phyloP scores from a whole-genome alignment of 164 flowering plant genomes.

The Echeveria elegans region DNA sequence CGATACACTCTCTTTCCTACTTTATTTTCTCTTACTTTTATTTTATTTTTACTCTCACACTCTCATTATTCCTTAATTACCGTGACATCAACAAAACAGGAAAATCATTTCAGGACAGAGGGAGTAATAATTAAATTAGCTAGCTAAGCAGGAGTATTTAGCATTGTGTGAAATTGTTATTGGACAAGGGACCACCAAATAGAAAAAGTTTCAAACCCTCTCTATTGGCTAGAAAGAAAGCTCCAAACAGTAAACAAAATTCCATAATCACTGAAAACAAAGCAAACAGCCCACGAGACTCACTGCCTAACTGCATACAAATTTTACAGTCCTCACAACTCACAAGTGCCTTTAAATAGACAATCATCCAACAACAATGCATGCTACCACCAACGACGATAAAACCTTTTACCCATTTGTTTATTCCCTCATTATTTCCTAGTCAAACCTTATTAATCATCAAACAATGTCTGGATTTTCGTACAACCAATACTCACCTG shows the following conservation, averaged over 20 bases:
- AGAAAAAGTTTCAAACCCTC: background rate
- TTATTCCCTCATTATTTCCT: background rate
- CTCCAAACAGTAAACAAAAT: background rate
- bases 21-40: too few relatives aligned
- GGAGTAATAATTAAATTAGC: too few relatives aligned
- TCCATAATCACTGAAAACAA: slow-evolving; percentile 2
- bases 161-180: background rate
- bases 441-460: background rate
- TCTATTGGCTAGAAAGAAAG: background rate
- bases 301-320: background rate
- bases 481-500: background rate
- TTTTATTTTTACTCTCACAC: too few relatives aligned
- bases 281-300: slow-evolving; percentile 1
- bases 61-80: too few relatives aligned
- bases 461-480: slow-evolving; percentile 6
- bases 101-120: too few relatives aligned
- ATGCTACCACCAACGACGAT: background rate
- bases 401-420: background rate
- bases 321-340: background rate
- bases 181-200: background rate
- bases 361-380: background rate
- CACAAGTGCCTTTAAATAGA: background rate
- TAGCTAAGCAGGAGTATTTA: too few relatives aligned
- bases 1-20: too few relatives aligned
- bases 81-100: too few relatives aligned